Evolutionary conservation across 805 yeast species (phyloP), one percentile per base, ranked within the genome.

Genomic region (Candida piceae): DNA sequence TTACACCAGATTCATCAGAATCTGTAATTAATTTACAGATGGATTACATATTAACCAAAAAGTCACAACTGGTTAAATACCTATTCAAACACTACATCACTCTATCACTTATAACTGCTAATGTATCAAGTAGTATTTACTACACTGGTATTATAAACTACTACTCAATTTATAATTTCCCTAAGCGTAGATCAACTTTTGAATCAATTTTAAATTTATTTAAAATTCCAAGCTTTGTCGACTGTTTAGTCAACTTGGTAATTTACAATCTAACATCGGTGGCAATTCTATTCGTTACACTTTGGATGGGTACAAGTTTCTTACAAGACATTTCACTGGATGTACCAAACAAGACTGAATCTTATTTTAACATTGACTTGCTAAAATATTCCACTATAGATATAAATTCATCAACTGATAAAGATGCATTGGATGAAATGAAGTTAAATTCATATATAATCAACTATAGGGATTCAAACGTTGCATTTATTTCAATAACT

Each of bases 381-480:
- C 58, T 52, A 17, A 58, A 67, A 34, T 78, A 69, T 50, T 69
- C 75, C n/a, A 32, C 49, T 5, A 34, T 34, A 16, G 34, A 45
- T 11, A 38, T 39, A 4, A 42, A 40, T 19, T 30, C 36, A 13
- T 39, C 38, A 17, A 35, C 35, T 36, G 33, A 36, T 19, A 34
- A 17, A 7, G 29, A 18, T 7, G 26, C n/a, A n/a, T n/a, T 45
- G n/a, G 39, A 42, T 35, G 34, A 54, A 40, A 39, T 67, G 59
- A 46, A 63, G 48, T 48, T 67, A 12, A 73, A 79, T 46, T 66
- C 86, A 1, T 73, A 71, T 34, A 51, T 80, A 27, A 67, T 82
- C 19, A 54, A 73, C 13, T 84, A 83, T 61, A 73, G 89, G 52
- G 74, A 73, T n/a, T 65, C 79, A 1, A 89, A 93, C 13, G 78